Percentiles rank a stretch among this genome's conserved stretches.
Evolutionary conservation across 2,329 filamentous ascomycete genomes (phyloP).

Genomic region (Cercospora citrullina): DNA sequence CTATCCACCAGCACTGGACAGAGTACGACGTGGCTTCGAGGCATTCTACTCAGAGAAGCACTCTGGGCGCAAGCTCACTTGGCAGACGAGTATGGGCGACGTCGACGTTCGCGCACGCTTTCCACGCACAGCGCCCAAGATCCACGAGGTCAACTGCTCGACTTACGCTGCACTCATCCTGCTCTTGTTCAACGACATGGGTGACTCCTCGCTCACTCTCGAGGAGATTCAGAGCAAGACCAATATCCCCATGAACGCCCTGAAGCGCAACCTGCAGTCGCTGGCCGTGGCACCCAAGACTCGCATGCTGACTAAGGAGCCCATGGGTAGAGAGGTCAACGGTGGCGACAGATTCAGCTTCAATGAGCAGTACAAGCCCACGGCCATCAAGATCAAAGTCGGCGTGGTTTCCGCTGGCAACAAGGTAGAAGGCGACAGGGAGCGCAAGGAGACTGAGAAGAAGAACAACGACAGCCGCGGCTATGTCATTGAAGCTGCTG

Average conservation of each 20-base stretch:
- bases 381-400: constrained; percentile 84
- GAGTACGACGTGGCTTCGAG: constrained; percentile 80
- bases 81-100: constrained; percentile 74
- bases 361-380: constrained; percentile 79
- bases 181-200: constrained; percentile 81
- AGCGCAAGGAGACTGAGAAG: constrained; percentile 69
- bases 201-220: constrained; percentile 54
- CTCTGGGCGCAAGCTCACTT: constrained; percentile 83
- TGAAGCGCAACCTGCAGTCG: constrained; percentile 76
- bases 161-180: constrained; percentile 92
- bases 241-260: constrained; percentile 71
- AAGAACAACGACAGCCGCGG: constrained; percentile 72
- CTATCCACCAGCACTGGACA: constrained; percentile 73
- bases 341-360: constrained; percentile 76
- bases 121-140: constrained; percentile 60
- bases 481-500: constrained; percentile 71
- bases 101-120: constrained; percentile 84
- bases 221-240: constrained; percentile 83
- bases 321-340: constrained; percentile 75
- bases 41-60: constrained; percentile 85
- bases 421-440: constrained; percentile 74
- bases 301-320: constrained; percentile 75
- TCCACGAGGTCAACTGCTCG: constrained; percentile 85
- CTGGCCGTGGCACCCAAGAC: constrained; percentile 82
- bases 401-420: constrained; percentile 78